Evolutionary conservation across 2,329 filamentous ascomycete genomes (phyloP).

Genomic region (Albophoma yamanashiensis): DNA sequence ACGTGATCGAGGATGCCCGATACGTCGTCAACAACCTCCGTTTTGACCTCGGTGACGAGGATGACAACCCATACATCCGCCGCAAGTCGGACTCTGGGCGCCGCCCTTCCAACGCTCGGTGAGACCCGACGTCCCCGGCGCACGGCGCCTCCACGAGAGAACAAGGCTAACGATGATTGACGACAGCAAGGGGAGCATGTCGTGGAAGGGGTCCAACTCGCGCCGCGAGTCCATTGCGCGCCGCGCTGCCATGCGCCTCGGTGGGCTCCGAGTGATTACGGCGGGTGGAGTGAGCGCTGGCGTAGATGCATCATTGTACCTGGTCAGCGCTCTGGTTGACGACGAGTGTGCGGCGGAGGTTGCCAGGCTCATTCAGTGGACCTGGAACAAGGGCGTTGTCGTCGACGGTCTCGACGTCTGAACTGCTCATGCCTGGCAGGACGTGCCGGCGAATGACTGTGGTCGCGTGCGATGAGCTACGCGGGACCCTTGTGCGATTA

Average conservation of each 20-base stretch:
- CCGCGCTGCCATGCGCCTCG: conserved; percentile 64
- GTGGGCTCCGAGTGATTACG: conserved; percentile 64
- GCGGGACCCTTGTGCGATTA: neutral
- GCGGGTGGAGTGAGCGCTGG: conserved; percentile 69
- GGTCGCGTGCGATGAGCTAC: neutral
- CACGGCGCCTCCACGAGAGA: neutral
- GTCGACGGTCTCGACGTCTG: conserved; percentile 80
- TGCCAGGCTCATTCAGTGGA: conserved; percentile 66
- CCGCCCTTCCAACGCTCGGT: conserved; percentile 51
- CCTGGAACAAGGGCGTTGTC: conserved; percentile 76
- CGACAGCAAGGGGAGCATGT: conserved; percentile 69
- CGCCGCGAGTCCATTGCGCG: conserved; percentile 73
- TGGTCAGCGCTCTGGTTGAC: conserved; percentile 73
- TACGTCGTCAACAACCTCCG: conserved; percentile 89
- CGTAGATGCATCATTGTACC: conserved; percentile 73
- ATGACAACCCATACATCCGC: conserved; percentile 75
- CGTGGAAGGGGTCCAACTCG: conserved; percentile 62
- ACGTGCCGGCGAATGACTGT: conserved; percentile 6
- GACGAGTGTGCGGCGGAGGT: conserved; percentile 68
- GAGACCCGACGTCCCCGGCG: conserved; percentile 15
- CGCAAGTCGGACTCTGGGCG: conserved; percentile 58
- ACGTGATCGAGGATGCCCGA: conserved; percentile 68
- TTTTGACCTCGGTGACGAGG: conserved; percentile 72
- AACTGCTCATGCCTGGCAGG: conserved; percentile 16
- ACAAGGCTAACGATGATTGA: neutral